phyloP scores from a whole-genome alignment of 352 stramenopile genomes.

The Aphanomyces astaci region DNA sequence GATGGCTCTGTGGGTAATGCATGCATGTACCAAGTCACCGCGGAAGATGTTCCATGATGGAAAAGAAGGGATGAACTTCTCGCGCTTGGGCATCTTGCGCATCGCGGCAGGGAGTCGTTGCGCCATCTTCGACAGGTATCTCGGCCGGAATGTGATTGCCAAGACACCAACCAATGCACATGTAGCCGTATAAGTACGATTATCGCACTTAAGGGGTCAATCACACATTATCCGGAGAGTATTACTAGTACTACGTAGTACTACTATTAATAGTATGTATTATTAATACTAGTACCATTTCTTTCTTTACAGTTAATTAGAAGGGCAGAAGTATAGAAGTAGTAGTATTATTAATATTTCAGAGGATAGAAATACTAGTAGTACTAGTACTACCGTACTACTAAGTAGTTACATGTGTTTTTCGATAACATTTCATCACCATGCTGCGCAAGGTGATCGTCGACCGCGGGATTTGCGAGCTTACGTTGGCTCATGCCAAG shows the following conservation, averaged over 20 bases:
- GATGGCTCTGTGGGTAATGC: too few relatives aligned
- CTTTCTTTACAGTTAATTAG: too few relatives aligned
- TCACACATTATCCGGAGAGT: background rate
- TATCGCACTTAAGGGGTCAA: background rate
- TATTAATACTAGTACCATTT: too few relatives aligned
- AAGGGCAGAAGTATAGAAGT: too few relatives aligned
- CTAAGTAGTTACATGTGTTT: too few relatives aligned
- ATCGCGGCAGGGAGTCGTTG: constrained; percentile 72
- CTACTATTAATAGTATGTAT: too few relatives aligned
- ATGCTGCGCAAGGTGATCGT: constrained; percentile 13
- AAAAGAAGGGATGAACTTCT: constrained; percentile 72
- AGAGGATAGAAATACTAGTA: too few relatives aligned
- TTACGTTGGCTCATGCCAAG: constrained; percentile 23
- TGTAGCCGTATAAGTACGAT: background rate
- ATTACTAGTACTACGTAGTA: too few relatives aligned
- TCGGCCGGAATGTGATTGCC: background rate
- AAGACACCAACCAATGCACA: background rate
- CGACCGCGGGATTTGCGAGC: constrained; percentile 9
- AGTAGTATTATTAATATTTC: too few relatives aligned
- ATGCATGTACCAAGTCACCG: constrained; percentile 64
- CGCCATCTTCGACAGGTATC: constrained; percentile 39
- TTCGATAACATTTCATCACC: background rate
- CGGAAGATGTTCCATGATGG: constrained; percentile 74
- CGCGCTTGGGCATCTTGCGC: constrained; percentile 60
- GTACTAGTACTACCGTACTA: too few relatives aligned